These are phyloP conservation scores for Verticillium nubilum DNA, from an alignment of 2,329 filamentous ascomycete genomes.

Conservation along the genomic window DNA sequence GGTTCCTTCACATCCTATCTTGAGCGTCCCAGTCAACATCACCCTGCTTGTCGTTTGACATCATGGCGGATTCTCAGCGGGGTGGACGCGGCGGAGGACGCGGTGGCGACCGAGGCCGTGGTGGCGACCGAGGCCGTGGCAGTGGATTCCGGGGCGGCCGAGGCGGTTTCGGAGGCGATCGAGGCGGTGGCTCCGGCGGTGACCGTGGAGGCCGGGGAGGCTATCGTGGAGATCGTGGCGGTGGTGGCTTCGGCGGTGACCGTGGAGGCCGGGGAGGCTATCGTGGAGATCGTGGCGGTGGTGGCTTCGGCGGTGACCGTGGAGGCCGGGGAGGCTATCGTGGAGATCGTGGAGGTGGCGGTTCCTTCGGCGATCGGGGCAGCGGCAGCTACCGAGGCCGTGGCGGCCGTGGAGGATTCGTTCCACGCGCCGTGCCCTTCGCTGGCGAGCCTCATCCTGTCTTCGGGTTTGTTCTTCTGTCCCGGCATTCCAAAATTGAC, in stretches of 20 bases:
- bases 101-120: conserved; percentile 15
- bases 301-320: conserved; percentile 11
- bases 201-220: conserved; percentile 3
- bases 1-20: no score
- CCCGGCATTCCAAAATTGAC: conserved; percentile 11
- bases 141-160: conserved; percentile 1
- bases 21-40: background rate
- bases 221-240: conserved; percentile 3
- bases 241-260: conserved; percentile 1
- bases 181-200: background rate
- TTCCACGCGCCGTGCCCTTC: conserved; percentile 7
- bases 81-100: conserved; percentile 10
- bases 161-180: background rate
- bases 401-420: conserved; percentile 7
- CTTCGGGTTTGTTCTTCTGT: conserved; percentile 6
- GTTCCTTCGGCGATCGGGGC: conserved; percentile 5
- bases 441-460: conserved; percentile 8
- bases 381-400: conserved; percentile 11
- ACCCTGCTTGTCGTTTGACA: background rate
- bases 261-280: conserved; percentile 3
- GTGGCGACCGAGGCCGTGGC: conserved; percentile 4
- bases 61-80: conserved; percentile 5
- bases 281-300: conserved; percentile 11
- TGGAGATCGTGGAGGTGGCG: conserved; percentile 2
- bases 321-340: conserved; percentile 6